Percentiles rank a stretch among this genome's conserved stretches.
These are phyloP conservation scores for Solanum neorickii DNA, from an alignment of 257 asterid species.

Conservation along the genomic window DNA sequence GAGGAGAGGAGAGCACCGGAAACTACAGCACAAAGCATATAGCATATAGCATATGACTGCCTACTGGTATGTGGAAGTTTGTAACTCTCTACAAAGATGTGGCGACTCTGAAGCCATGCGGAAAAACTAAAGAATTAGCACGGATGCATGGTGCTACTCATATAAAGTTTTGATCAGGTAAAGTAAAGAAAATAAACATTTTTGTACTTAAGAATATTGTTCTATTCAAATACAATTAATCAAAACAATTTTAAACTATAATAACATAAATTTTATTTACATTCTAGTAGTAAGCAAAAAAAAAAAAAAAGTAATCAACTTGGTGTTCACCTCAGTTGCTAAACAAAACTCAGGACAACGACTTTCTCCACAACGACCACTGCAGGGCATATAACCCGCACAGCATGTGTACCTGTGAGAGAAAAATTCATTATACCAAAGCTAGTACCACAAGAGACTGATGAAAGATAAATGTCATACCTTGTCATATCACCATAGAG, in stretches of 20 bases:
- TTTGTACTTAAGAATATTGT: not conserved
- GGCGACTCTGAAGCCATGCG: not conserved
- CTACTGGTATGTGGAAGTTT: not conserved
- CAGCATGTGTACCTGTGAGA: slow-evolving; percentile 75
- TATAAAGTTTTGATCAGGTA: not conserved
- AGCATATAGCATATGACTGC: not conserved
- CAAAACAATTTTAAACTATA: not conserved
- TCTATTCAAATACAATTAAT: not conserved
- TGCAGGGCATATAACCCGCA: slow-evolving; percentile 99
- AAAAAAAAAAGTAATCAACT: not conserved
- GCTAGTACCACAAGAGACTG: not conserved
- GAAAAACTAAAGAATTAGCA: not conserved
- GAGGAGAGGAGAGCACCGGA: not conserved
- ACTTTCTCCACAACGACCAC: slow-evolving; percentile 99
- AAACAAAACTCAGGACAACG: slow-evolving; percentile 93
- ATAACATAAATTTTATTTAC: not conserved
- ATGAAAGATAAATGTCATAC: slow-evolving; percentile 23
- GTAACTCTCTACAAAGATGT: not conserved
- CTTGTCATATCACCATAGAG: slow-evolving; percentile 98
- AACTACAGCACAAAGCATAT: not conserved
- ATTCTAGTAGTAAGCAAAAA: not conserved
- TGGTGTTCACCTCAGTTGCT: slow-evolving; percentile 80
- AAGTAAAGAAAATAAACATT: not conserved
- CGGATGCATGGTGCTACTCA: not conserved
- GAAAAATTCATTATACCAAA: slow-evolving; percentile 2